Conservation (phyloP, 2,329 filamentous ascomycete genomes). For the Trichoderma sp. region DNA sequence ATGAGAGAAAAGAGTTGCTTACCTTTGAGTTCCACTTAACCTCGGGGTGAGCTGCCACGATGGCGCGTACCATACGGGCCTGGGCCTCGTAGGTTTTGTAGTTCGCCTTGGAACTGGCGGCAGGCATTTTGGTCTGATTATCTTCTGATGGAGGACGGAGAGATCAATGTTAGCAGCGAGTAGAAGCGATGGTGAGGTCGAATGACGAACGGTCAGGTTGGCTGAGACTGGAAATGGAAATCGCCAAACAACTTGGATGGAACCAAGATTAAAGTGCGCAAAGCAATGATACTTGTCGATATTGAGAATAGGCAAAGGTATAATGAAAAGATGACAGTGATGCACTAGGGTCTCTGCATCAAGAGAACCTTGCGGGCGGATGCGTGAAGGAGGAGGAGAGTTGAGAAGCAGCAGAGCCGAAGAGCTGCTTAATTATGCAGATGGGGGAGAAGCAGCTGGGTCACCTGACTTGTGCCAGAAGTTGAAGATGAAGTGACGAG, state of each 20-base stretch:
- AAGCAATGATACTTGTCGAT: not conserved
- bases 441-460: not conserved
- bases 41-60: slow-evolving; percentile 57
- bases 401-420: not conserved
- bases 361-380: not conserved
- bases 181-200: not conserved
- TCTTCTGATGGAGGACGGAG: not conserved
- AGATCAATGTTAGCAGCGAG: not conserved
- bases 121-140: slow-evolving; percentile 44
- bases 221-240: not conserved
- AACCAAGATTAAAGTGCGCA: not conserved
- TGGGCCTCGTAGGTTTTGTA: slow-evolving; percentile 63
- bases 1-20: slow-evolving; percentile 34
- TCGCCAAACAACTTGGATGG: not conserved
- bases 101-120: slow-evolving; percentile 47
- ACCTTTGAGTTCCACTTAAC: slow-evolving; percentile 63
- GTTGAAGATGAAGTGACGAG: not conserved
- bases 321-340: not conserved
- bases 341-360: not conserved
- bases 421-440: not conserved
- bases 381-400: not conserved
- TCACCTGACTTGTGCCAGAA: slow-evolving; percentile 12
- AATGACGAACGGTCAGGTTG: not conserved
- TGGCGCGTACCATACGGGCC: slow-evolving; percentile 60
- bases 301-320: not conserved